Evolutionary conservation across 2,329 filamentous ascomycete genomes (phyloP).

Genomic region (Colletotrichum tropicale): DNA sequence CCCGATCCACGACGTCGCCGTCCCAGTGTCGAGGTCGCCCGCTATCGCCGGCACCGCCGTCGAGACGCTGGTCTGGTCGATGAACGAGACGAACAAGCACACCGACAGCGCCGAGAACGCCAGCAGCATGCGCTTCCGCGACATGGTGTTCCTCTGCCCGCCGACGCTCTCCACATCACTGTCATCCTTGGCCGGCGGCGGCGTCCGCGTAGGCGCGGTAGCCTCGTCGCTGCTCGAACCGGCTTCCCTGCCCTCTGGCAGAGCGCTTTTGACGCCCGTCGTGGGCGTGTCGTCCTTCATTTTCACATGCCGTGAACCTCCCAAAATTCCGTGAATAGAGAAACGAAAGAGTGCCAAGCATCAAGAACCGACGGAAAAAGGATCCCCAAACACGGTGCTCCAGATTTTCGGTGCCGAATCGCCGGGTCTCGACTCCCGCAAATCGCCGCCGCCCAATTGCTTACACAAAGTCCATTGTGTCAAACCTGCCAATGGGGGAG

Average conservation of each 20-base stretch:
- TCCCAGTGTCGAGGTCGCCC: constrained; percentile 30
- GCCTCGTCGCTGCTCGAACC: not conserved
- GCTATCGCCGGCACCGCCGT: constrained; percentile 42
- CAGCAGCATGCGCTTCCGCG: constrained; percentile 31
- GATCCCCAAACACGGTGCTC: not conserved
- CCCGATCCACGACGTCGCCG: constrained; percentile 37
- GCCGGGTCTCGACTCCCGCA: not conserved
- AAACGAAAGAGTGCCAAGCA: not conserved
- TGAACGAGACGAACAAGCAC: constrained; percentile 35
- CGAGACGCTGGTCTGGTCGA: constrained; percentile 40
- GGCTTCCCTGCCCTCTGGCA: not conserved
- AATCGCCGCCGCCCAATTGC: not conserved
- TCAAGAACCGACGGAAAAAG: not conserved
- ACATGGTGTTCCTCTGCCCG: constrained; percentile 38
- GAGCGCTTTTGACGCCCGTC: not conserved
- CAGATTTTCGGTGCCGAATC: constrained; percentile 4
- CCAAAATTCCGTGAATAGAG: not conserved
- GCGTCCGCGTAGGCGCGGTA: not conserved
- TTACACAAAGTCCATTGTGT: not conserved
- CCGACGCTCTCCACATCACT: constrained; percentile 27
- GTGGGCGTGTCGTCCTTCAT: constrained; percentile 3
- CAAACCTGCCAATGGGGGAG: not conserved
- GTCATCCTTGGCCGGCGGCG: not conserved
- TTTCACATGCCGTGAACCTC: not conserved
- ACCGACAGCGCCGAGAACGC: constrained; percentile 32